These are phyloP conservation scores for Xerocomellus amylosporus DNA, from an alignment of 768 basidiomycete genomes.

Conservation along the genomic window DNA sequence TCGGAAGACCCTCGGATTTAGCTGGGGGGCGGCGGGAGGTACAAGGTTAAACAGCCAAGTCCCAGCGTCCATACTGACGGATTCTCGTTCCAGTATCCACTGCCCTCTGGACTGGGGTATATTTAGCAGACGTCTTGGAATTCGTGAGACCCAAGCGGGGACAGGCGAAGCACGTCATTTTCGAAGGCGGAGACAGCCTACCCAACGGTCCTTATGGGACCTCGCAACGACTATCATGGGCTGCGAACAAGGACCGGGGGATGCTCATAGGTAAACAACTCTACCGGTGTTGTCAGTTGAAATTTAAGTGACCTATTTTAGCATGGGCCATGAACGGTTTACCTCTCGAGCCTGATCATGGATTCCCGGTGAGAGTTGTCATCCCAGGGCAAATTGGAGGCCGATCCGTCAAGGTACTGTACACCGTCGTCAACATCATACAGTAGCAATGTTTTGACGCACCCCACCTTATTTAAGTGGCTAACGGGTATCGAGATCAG, in stretches of 20 bases:
- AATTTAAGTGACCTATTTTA: not conserved
- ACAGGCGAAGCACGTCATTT: slow-evolving; percentile 48
- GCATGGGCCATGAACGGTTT: slow-evolving; percentile 62
- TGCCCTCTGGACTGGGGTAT: slow-evolving; percentile 59
- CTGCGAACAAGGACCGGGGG: slow-evolving; percentile 41
- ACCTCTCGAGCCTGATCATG: slow-evolving; percentile 60
- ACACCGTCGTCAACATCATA: not conserved
- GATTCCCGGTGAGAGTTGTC: slow-evolving; percentile 61
- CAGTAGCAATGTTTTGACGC: not conserved
- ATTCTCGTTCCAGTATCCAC: slow-evolving; percentile 38
- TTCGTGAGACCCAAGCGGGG: slow-evolving; percentile 39
- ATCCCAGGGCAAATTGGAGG: slow-evolving; percentile 65
- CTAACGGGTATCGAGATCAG: slow-evolving; percentile 52
- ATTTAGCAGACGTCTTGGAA: slow-evolving; percentile 52
- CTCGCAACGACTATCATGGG: slow-evolving; percentile 45
- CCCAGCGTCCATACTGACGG: not conserved
- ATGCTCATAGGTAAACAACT: slow-evolving; percentile 43
- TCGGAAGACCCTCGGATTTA: slow-evolving; percentile 53
- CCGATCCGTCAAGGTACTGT: slow-evolving; percentile 42
- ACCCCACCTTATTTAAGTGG: slow-evolving; percentile 40
- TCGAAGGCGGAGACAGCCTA: slow-evolving; percentile 56
- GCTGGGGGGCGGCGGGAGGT: slow-evolving; percentile 51
- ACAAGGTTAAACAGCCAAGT: not conserved
- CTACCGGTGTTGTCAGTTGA: not conserved
- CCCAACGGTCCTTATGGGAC: slow-evolving; percentile 65